A percentile compares a stretch with the other conserved stretches of the same genome.
phyloP scores from a whole-genome alignment of 495 filamentous ascomycete genomes.

The Podospora bellae-mahoneyi region DNA sequence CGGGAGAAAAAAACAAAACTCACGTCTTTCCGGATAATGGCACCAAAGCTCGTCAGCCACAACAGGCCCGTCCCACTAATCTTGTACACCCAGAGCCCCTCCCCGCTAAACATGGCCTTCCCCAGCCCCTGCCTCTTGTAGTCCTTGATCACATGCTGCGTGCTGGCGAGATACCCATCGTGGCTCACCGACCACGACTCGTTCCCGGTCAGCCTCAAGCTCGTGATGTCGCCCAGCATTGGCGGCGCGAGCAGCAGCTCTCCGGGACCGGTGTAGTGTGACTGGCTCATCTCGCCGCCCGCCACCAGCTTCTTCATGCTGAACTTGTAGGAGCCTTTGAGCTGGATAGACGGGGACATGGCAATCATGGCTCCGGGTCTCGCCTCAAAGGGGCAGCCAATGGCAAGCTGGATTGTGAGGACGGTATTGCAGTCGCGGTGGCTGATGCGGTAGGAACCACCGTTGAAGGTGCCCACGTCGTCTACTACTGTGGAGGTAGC shows the following conservation, averaged over 20 bases:
- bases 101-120: constrained; percentile 90
- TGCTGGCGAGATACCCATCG: constrained; percentile 75
- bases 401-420: constrained; percentile 81
- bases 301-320: constrained; percentile 79
- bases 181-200: constrained; percentile 78
- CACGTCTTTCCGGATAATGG: constrained; percentile 94
- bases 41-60: constrained; percentile 90
- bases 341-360: constrained; percentile 83
- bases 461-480: constrained; percentile 92
- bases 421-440: constrained; percentile 90
- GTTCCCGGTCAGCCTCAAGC: constrained; percentile 63
- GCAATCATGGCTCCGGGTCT: constrained; percentile 90
- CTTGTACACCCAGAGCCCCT: constrained; percentile 89
- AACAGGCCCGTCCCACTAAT: constrained; percentile 74
- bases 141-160: constrained; percentile 74
- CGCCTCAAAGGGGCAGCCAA: constrained; percentile 77
- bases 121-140: constrained; percentile 83
- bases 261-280: constrained; percentile 84
- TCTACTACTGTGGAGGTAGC: constrained; percentile 58
- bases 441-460: constrained; percentile 87
- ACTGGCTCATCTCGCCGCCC: constrained; percentile 75
- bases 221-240: constrained; percentile 81
- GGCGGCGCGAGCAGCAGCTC: constrained; percentile 81
- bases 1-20: constrained; percentile 33
- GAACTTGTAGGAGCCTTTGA: constrained; percentile 79